phyloP scores from a whole-genome alignment of 345 rosid genomes.

The Eucalyptus rudis region DNA sequence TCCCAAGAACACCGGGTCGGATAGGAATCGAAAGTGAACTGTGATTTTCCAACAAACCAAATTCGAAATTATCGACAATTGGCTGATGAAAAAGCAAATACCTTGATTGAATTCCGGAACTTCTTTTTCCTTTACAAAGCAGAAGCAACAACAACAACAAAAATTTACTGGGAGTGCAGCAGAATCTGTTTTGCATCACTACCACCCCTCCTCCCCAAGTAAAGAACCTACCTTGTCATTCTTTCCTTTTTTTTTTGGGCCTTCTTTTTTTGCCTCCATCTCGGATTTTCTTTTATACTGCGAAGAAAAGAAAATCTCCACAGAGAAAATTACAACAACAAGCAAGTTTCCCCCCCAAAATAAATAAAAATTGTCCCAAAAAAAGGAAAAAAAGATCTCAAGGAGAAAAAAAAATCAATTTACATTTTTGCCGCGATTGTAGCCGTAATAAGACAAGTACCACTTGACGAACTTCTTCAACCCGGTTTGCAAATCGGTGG shows the following conservation, averaged over 20 bases:
- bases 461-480: conserved; percentile 22
- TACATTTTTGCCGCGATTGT: conserved; percentile 9
- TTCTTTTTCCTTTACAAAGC: not conserved
- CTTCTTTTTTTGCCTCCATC: not conserved
- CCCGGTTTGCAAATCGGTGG: conserved; percentile 19
- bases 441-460: conserved; percentile 20
- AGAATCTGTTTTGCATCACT: not conserved
- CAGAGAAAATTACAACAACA: not conserved
- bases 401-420: not conserved
- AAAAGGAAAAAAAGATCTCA: not conserved
- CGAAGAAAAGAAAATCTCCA: not conserved
- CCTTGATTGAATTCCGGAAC: not conserved
- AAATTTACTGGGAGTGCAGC: not conserved
- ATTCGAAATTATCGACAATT: not conserved
- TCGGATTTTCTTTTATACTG: not conserved
- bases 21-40: not conserved
- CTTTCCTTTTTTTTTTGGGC: not conserved
- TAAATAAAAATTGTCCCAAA: not conserved
- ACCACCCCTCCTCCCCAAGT: not conserved
- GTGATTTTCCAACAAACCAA: not conserved
- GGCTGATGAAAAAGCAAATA: not conserved
- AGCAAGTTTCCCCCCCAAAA: not conserved
- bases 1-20: not conserved
- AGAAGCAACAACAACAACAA: not conserved
- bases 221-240: not conserved